A percentile compares a stretch with the other conserved stretches of the same genome.
Conservation (phyloP, 176 grass and related monocot genomes). For the Paspalum vaginatum region DNA sequence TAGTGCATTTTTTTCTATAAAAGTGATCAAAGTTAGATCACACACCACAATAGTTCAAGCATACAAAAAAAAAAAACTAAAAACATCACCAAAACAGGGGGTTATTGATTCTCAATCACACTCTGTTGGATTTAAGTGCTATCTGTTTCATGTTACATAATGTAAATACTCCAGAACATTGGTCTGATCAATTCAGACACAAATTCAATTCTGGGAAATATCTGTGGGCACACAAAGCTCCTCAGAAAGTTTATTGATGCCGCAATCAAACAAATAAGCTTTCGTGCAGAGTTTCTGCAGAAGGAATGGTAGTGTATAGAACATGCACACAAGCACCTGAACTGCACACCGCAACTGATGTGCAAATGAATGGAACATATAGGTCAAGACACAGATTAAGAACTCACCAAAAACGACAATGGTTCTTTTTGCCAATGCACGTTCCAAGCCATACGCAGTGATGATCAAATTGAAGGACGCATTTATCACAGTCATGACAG, state of each 20-base stretch:
- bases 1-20: no score
- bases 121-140: background rate
- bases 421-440: conserved; percentile 94
- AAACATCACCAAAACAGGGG: background rate
- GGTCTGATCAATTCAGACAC: background rate
- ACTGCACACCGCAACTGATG: background rate
- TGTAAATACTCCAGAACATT: background rate
- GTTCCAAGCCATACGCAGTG: conserved; percentile 98
- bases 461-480: conserved; percentile 98
- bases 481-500: conserved; percentile 97
- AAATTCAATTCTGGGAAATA: background rate
- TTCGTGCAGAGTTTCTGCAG: background rate
- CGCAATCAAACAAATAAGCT: conserved; percentile 35
- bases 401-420: conserved; percentile 93
- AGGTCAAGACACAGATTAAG: conserved; percentile 7
- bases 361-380: conserved; percentile 14
- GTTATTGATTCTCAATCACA: background rate
- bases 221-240: conserved; percentile 12
- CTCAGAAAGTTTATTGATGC: conserved; percentile 19
- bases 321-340: background rate
- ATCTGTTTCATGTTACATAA: background rate
- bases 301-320: conserved; percentile 23
- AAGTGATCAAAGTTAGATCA: no score
- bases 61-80: background rate
- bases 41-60: no score